These are phyloP conservation scores for Sanchytrium tribonematis DNA, from an alignment of 371 early-diverging fungal species.

Conservation along the genomic window DNA sequence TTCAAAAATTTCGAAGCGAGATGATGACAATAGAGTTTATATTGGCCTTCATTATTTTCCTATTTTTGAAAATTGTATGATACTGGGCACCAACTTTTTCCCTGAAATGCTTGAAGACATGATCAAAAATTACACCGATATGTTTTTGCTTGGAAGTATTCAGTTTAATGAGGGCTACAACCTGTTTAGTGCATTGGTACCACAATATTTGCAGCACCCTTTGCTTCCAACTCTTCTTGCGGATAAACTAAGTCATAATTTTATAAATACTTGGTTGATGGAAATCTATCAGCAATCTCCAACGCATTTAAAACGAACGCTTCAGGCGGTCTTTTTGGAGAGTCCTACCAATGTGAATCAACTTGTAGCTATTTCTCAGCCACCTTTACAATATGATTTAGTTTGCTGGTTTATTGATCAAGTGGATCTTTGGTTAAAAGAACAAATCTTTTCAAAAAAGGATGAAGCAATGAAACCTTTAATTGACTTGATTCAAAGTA, in stretches of 20 bases:
- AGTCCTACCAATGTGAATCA: neutral
- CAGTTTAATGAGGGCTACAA: neutral
- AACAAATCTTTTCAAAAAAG: neutral
- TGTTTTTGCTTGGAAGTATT: neutral
- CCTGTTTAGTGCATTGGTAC: neutral
- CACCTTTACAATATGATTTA: neutral
- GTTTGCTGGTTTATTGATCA: slow-evolving; percentile 1
- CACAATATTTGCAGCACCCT: neutral
- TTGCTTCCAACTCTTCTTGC: neutral
- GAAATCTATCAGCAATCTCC: neutral
- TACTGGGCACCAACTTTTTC: neutral
- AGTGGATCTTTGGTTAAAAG: neutral
- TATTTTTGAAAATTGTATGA: neutral
- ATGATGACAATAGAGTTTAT: neutral
- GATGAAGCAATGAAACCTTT: neutral
- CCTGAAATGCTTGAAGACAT: neutral
- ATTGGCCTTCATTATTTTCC: neutral
- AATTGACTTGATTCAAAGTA: neutral
- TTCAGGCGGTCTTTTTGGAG: neutral
- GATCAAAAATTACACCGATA: neutral
- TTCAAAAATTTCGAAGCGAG: too few species aligned
- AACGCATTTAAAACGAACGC: neutral
- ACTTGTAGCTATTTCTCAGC: neutral
- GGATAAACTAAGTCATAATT: neutral
- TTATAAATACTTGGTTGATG: neutral